These are phyloP conservation scores for Sporisorium reilianum DNA, from an alignment of 1,284 basidiomycete species.

Conservation along the genomic window DNA sequence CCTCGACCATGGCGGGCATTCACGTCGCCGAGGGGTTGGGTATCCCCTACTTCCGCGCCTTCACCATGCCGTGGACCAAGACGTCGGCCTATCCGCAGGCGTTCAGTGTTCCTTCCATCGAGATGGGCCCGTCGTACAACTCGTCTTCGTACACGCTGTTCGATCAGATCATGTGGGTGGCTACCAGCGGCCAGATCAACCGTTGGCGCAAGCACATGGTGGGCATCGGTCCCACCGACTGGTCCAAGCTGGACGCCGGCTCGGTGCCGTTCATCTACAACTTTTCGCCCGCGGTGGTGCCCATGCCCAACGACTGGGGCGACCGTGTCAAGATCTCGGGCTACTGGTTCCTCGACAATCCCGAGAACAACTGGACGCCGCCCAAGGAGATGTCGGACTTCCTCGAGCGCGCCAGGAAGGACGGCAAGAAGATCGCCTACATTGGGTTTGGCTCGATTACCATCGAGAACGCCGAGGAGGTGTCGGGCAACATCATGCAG, in stretches of 20 bases:
- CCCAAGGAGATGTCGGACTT: constrained; percentile 74
- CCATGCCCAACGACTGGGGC: constrained; percentile 62
- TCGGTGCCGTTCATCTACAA: constrained; percentile 65
- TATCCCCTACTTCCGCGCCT: constrained; percentile 63
- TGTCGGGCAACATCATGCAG: constrained; percentile 65
- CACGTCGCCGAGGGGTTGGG: constrained; percentile 64
- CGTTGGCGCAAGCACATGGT: constrained; percentile 62
- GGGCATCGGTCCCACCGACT: constrained; percentile 50
- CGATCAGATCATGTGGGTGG: constrained; percentile 64
- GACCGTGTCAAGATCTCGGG: constrained; percentile 59
- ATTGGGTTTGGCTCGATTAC: constrained; percentile 71
- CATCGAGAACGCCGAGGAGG: constrained; percentile 51
- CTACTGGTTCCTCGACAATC: constrained; percentile 68
- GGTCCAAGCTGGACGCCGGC: constrained; percentile 46
- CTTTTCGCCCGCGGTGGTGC: constrained; percentile 62
- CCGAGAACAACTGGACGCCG: constrained; percentile 74
- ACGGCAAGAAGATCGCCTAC: constrained; percentile 72
- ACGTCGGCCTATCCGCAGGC: constrained; percentile 63
- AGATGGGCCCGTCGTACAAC: constrained; percentile 59
- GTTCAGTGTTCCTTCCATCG: constrained; percentile 57
- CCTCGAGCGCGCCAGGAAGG: constrained; percentile 75
- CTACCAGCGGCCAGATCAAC: constrained; percentile 61
- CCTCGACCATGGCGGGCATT: constrained; percentile 63
- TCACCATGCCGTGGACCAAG: constrained; percentile 66
- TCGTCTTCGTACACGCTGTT: constrained; percentile 57